Percentiles rank a stretch among this genome's conserved stretches.
Evolutionary conservation across 495 filamentous ascomycete genomes (phyloP).

Genomic region (Pseudevernia furfuracea): DNA sequence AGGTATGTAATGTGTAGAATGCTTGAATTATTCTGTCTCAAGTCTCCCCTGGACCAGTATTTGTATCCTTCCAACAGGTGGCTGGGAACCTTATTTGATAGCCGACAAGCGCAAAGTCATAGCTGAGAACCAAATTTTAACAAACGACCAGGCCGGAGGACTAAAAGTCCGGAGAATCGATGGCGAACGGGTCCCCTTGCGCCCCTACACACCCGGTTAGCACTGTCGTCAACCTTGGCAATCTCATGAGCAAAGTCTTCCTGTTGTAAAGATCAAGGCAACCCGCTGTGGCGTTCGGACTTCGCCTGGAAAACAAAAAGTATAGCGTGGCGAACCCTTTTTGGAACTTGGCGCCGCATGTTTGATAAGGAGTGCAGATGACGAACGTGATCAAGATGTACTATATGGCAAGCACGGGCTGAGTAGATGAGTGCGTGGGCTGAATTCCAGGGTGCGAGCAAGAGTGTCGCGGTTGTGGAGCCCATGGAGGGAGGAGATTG

Average conservation of each 20-base stretch:
- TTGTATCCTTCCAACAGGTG: too few relatives aligned
- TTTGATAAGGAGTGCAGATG: conserved; percentile 34
- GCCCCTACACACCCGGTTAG: too few relatives aligned
- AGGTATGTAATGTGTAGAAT: too few relatives aligned
- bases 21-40: too few relatives aligned
- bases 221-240: too few relatives aligned
- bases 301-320: conserved; percentile 27
- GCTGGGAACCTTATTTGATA: too few relatives aligned
- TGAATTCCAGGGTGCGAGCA: conserved; percentile 27
- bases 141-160: too few relatives aligned
- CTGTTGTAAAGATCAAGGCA: conserved; percentile 40
- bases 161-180: too few relatives aligned
- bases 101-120: too few relatives aligned
- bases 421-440: conserved; percentile 44
- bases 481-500: conserved; percentile 27
- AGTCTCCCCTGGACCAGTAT: too few relatives aligned
- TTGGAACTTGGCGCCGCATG: conserved; percentile 42
- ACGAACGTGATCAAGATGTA: conserved; percentile 29
- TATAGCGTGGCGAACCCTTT: conserved; percentile 41
- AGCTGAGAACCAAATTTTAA: too few relatives aligned
- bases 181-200: too few relatives aligned
- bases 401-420: conserved; percentile 41
- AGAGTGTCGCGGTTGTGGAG: background rate
- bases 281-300: conserved; percentile 45
- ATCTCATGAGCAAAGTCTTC: conserved; percentile 42